Evolutionary conservation across 2,329 filamentous ascomycete species (phyloP).

Genomic region (Hymenoscyphus linearis): DNA sequence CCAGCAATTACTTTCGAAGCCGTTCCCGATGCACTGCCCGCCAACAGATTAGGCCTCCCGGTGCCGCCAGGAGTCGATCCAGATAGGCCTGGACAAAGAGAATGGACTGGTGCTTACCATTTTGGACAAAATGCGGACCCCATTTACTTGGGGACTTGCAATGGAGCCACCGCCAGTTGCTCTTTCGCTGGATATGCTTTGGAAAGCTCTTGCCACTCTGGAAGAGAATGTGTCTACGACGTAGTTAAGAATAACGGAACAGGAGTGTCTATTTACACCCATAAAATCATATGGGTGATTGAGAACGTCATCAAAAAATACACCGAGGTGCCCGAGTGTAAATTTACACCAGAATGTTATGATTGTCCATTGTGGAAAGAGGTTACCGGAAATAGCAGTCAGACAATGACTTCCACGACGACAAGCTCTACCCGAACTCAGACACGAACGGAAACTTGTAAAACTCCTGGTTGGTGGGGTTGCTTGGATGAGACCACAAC

Average conservation of each 20-base stretch:
- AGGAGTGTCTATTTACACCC: constrained; percentile 84
- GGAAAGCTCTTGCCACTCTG: constrained; percentile 88
- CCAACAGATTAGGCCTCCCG: constrained; percentile 77
- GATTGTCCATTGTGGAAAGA: constrained; percentile 95
- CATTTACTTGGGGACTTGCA: constrained; percentile 89
- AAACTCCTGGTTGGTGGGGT: constrained; percentile 80
- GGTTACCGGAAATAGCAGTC: constrained; percentile 65
- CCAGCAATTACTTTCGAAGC: constrained; percentile 92
- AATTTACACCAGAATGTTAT: constrained; percentile 70
- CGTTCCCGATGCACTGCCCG: constrained; percentile 84
- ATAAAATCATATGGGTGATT: constrained; percentile 86
- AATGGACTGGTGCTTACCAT: constrained; percentile 75
- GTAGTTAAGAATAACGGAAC: constrained; percentile 88
- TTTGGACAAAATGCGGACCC: constrained; percentile 96
- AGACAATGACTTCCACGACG: constrained; percentile 61
- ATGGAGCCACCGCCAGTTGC: constrained; percentile 81
- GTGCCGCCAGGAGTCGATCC: constrained; percentile 74
- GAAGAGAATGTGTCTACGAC: constrained; percentile 84
- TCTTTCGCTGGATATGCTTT: constrained; percentile 91
- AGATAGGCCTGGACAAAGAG: constrained; percentile 62
- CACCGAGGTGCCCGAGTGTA: constrained; percentile 72
- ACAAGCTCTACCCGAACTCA: constrained; percentile 55
- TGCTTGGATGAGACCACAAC: constrained; percentile 40
- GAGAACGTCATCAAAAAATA: constrained; percentile 81
- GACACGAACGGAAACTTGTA: constrained; percentile 77